These are phyloP conservation scores for Coprinopsis marcescibilis DNA, from an alignment of 768 basidiomycete genomes.

Conservation along the genomic window DNA sequence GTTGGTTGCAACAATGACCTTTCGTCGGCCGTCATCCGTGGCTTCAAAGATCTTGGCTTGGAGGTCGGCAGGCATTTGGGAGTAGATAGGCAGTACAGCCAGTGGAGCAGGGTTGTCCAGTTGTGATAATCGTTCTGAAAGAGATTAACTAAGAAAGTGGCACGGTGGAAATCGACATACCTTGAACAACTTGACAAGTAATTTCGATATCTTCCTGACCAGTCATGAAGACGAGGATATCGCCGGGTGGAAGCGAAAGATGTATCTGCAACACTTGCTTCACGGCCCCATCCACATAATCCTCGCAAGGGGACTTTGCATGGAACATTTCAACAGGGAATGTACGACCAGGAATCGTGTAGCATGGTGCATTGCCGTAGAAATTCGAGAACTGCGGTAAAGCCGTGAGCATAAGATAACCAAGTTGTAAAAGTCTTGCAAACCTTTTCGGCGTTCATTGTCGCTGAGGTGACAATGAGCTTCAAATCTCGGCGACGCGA, in stretches of 20 bases:
- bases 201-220: constrained; percentile 99
- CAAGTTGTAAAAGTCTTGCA: constrained; percentile 9
- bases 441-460: constrained; percentile 99
- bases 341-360: constrained; percentile 87
- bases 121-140: constrained; percentile 80
- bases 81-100: constrained; percentile 96
- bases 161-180: constrained; percentile 33
- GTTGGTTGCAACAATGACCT: constrained; percentile 98
- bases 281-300: constrained; percentile 97
- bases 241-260: constrained; percentile 85
- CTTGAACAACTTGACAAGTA: constrained; percentile 90
- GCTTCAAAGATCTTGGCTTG: constrained; percentile 98
- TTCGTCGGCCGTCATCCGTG: constrained; percentile 88
- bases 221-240: constrained; percentile 98
- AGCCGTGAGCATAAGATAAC: too few relatives aligned
- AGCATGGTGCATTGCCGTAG: constrained; percentile 92
- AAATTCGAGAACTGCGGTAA: constrained; percentile 95
- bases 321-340: constrained; percentile 98
- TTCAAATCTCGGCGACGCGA: constrained; percentile 90
- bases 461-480: constrained; percentile 96
- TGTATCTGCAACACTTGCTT: constrained; percentile 98
- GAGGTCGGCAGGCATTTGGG: constrained; percentile 98
- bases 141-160: constrained; percentile 8
- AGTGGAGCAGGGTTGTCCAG: constrained; percentile 86
- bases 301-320: constrained; percentile 96